These are phyloP conservation scores for Candida sp. DNA, from an alignment of 1,139 yeast species.

Conservation along the genomic window DNA sequence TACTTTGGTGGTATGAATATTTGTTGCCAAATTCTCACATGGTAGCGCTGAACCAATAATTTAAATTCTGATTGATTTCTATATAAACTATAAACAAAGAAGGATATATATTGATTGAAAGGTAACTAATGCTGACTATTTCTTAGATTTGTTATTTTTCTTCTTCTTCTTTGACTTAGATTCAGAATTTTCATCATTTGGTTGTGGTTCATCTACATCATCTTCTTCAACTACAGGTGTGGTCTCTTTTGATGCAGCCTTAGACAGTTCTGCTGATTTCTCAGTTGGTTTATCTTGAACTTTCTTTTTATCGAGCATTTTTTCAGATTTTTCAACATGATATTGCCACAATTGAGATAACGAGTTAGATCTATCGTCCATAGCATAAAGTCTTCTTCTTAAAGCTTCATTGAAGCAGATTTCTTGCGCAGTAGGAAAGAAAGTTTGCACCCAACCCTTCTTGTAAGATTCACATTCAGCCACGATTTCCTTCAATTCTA, in stretches of 20 bases:
- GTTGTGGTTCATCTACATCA: neutral
- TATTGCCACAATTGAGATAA: conserved; percentile 51
- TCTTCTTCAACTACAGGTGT: neutral
- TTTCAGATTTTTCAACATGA: conserved; percentile 20
- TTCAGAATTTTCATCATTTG: neutral
- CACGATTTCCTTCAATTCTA: conserved; percentile 79
- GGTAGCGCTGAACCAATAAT: no score
- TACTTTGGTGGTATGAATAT: no score
- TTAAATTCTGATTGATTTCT: neutral
- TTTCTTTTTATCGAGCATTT: neutral
- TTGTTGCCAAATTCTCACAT: no score
- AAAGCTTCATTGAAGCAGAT: conserved; percentile 90
- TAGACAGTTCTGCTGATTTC: neutral
- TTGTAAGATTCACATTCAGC: conserved; percentile 71
- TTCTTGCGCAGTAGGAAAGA: conserved; percentile 82
- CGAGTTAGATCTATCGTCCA: conserved; percentile 50
- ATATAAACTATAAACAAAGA: neutral
- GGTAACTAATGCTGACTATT: neutral
- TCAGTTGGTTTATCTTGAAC: neutral
- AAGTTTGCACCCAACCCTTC: conserved; percentile 75
- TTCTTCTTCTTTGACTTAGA: conserved; percentile 2
- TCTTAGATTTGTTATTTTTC: neutral
- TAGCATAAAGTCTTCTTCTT: conserved; percentile 71
- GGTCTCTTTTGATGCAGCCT: neutral
- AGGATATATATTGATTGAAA: neutral